Evolutionary conservation across 2,329 filamentous ascomycete genomes (phyloP).

Genomic region (Madurella mycetomatis): DNA sequence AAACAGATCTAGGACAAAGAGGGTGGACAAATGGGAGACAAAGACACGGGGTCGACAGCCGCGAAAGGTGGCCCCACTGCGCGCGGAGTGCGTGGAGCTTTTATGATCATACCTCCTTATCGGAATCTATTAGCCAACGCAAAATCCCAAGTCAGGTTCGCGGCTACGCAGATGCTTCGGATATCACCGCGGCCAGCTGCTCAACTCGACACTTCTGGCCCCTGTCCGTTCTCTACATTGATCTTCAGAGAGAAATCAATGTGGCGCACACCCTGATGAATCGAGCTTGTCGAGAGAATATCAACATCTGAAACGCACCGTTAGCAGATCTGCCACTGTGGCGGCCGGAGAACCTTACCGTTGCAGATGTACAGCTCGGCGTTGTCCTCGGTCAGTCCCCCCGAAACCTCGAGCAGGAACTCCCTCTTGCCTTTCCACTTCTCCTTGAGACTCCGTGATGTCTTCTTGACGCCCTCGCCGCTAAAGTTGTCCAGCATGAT

Average conservation of each 20-base stretch:
- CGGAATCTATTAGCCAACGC: too few relatives aligned
- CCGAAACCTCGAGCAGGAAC: conserved; percentile 87
- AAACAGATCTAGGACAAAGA: too few relatives aligned
- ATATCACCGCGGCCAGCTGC: not conserved
- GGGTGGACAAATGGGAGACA: too few relatives aligned
- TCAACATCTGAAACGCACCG: conserved; percentile 64
- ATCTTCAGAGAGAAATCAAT: conserved; percentile 98
- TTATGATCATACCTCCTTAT: too few relatives aligned
- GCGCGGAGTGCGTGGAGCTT: too few relatives aligned
- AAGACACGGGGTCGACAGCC: too few relatives aligned
- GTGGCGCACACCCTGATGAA: conserved; percentile 91
- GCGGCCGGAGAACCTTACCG: conserved; percentile 42
- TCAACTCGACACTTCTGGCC: conserved; percentile 21
- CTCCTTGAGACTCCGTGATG: conserved; percentile 71
- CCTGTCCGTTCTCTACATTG: conserved; percentile 31
- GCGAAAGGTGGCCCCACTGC: too few relatives aligned
- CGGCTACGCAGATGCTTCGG: not conserved
- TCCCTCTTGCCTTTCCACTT: conserved; percentile 70
- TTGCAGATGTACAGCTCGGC: conserved; percentile 75
- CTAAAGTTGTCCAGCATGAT: conserved; percentile 98
- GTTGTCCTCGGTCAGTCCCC: conserved; percentile 81
- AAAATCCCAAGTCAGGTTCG: not conserved
- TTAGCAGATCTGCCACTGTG: conserved; percentile 15
- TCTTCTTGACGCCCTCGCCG: conserved; percentile 68
- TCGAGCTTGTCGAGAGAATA: conserved; percentile 92